These are phyloP conservation scores for Solanum chacoense DNA, from an alignment of 305 asterid genomes.

Conservation along the genomic window DNA sequence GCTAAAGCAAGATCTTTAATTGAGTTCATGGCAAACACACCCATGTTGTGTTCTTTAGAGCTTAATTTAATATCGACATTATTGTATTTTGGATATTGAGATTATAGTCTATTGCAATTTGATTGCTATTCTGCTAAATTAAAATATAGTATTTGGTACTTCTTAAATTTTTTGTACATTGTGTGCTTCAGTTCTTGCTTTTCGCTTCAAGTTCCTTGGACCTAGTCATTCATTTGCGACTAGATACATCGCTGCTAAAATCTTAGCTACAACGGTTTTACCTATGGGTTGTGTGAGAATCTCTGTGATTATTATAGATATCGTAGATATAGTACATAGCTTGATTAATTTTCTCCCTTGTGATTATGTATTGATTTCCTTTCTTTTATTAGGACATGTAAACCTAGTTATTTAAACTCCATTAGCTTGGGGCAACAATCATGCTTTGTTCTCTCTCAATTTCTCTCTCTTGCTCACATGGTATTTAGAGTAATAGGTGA, in stretches of 20 bases:
- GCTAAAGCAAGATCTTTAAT: background rate
- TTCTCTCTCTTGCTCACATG: background rate
- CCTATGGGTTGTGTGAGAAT: background rate
- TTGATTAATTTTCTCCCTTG: background rate
- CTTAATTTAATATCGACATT: background rate
- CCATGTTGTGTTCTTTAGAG: background rate
- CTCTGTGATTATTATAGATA: background rate
- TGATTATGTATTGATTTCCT: background rate
- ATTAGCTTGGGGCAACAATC: background rate
- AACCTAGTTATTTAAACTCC: background rate
- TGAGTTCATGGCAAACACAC: background rate
- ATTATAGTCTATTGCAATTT: background rate
- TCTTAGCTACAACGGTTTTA: background rate
- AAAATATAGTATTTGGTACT: background rate
- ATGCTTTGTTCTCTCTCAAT: background rate
- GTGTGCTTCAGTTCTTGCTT: background rate
- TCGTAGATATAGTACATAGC: background rate
- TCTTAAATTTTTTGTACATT: background rate
- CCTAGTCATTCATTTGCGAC: background rate
- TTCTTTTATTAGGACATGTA: background rate
- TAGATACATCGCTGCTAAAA: background rate
- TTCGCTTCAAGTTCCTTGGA: background rate
- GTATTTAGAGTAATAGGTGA: background rate
- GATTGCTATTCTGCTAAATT: background rate
- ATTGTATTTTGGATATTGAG: background rate